Conservation (phyloP, 306 rosid genomes). For the Amphicarpaea edgeworthii region DNA sequence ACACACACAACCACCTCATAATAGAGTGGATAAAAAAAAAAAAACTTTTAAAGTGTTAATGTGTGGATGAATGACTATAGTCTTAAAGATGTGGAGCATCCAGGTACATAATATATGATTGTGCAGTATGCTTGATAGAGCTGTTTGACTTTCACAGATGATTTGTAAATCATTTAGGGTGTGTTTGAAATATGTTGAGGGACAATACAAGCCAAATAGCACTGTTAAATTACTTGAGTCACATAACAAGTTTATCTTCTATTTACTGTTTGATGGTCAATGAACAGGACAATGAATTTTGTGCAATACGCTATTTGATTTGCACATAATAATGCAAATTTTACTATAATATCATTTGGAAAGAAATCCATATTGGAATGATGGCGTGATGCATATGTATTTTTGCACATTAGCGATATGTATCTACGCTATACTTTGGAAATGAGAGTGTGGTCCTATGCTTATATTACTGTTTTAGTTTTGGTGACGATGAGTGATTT, state of each 20-base stretch:
- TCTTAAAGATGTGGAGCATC: slow-evolving; percentile 34
- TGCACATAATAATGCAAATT: background rate
- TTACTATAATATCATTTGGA: background rate
- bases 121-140: slow-evolving; percentile 10
- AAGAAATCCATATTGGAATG: background rate
- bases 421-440: slow-evolving; percentile 3
- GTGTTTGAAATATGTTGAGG: background rate
- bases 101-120: slow-evolving; percentile 5
- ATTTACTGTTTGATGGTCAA: background rate
- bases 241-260: background rate
- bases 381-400: background rate
- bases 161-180: background rate
- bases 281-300: background rate
- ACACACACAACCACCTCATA: slow-evolving; percentile 6
- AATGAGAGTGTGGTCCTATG: slow-evolving; percentile 9
- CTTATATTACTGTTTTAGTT: slow-evolving; percentile 12
- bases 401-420: background rate
- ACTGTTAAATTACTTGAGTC: background rate
- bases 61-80: slow-evolving; percentile 2
- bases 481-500: slow-evolving; percentile 18
- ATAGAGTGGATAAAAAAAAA: background rate
- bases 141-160: background rate
- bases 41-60: slow-evolving; percentile 8
- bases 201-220: background rate
- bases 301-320: background rate